Evolutionary conservation across 768 basidiomycete species (phyloP).

Genomic region (Chalciporus piperatus): DNA sequence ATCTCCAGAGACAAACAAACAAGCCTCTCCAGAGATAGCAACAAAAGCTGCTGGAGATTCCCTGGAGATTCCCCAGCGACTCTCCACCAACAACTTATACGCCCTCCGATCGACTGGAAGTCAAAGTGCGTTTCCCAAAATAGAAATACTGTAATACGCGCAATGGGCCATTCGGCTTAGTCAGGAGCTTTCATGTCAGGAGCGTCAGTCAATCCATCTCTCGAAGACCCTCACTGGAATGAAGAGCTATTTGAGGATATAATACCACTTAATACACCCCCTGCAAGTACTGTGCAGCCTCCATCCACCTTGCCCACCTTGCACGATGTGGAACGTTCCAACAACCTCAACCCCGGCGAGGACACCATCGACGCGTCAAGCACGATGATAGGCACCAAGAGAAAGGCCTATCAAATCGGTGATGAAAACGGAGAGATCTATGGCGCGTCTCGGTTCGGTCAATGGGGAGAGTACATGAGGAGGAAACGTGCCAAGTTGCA

Average conservation of each 20-base stretch:
- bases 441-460: conserved; percentile 77
- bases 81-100: too few species aligned
- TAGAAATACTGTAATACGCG: too few species aligned
- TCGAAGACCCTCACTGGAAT: conserved; percentile 29
- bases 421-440: conserved; percentile 53
- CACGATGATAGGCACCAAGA: conserved; percentile 10
- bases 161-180: background rate
- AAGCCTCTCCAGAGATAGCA: too few species aligned
- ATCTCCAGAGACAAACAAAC: too few species aligned
- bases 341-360: conserved; percentile 4
- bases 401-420: conserved; percentile 13
- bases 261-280: conserved; percentile 8
- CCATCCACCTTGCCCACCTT: conserved; percentile 39
- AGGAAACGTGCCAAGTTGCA: conserved; percentile 90
- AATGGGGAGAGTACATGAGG: conserved; percentile 84
- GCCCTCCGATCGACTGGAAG: too few species aligned
- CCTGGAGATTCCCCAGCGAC: too few species aligned
- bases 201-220: background rate
- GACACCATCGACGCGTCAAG: background rate
- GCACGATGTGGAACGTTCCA: conserved; percentile 30
- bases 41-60: too few species aligned
- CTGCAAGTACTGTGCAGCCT: conserved; percentile 25
- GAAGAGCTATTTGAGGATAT: conserved; percentile 26
- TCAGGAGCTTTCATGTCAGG: conserved; percentile 7
- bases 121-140: too few species aligned